phyloP scores from a whole-genome alignment of 257 asterid species.

The Rhazya stricta region DNA sequence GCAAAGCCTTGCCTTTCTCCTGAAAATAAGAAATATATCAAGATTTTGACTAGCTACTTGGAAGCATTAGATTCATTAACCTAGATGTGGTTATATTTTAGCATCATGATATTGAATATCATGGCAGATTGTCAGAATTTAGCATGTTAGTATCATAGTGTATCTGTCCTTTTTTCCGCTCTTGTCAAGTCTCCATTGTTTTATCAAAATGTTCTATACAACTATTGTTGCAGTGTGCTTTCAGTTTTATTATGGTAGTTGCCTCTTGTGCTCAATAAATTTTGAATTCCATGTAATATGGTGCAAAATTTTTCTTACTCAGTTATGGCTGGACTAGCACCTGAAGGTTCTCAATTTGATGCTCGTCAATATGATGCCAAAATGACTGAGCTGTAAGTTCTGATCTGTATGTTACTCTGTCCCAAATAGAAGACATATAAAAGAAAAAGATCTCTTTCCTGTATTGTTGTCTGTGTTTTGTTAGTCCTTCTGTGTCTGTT shows the following conservation, averaged over 20 bases:
- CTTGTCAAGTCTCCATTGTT: not conserved
- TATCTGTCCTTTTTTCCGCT: not conserved
- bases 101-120: not conserved
- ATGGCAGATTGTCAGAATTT: not conserved
- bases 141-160: no score
- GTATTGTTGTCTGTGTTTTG: not conserved
- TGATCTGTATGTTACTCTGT: not conserved
- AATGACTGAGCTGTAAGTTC: conserved; percentile 44
- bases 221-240: not conserved
- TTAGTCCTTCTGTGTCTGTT: not conserved
- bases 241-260: not conserved
- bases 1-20: not conserved
- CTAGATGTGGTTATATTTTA: not conserved
- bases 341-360: conserved; percentile 47
- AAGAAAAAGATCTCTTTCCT: not conserved
- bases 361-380: conserved; percentile 39
- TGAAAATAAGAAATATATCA: not conserved
- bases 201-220: not conserved
- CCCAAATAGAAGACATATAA: no score
- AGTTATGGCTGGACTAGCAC: conserved; percentile 43
- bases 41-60: not conserved
- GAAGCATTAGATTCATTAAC: not conserved
- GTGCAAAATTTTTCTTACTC: conserved; percentile 2
- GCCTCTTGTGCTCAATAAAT: not conserved
- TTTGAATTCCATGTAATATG: not conserved